Conservation (phyloP, 2,329 filamentous ascomycete species). For the Aspergillus hiratsukae region DNA sequence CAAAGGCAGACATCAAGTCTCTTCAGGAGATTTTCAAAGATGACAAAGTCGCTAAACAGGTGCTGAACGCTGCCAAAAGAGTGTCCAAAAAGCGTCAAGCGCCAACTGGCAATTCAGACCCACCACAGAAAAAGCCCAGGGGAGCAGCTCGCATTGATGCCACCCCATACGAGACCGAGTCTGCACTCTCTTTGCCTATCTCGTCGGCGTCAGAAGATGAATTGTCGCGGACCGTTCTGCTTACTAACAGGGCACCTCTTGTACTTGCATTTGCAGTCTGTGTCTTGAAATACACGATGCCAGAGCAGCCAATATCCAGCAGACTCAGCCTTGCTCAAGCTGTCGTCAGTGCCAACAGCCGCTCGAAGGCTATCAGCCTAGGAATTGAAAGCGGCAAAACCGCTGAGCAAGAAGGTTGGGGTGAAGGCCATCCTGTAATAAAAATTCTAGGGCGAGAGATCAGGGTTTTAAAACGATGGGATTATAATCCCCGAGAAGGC, state of each 20-base stretch:
- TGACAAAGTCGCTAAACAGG: conserved; percentile 53
- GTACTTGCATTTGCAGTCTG: conserved; percentile 75
- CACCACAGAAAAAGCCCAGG: conserved; percentile 38
- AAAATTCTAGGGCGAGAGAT: conserved; percentile 70
- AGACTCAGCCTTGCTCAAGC: conserved; percentile 77
- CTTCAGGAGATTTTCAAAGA: conserved; percentile 46
- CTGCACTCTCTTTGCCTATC: conserved; percentile 29
- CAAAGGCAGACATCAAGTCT: conserved; percentile 43
- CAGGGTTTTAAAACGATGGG: conserved; percentile 70
- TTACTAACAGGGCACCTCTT: conserved; percentile 77
- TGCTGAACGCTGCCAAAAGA: conserved; percentile 55
- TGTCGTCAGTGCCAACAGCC: conserved; percentile 75
- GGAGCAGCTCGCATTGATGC: conserved; percentile 7
- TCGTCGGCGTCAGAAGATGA: conserved; percentile 48
- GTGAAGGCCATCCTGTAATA: conserved; percentile 69
- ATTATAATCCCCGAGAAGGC: conserved; percentile 59
- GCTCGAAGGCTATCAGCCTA: conserved; percentile 68
- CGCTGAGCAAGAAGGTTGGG: conserved; percentile 68
- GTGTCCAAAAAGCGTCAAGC: conserved; percentile 51
- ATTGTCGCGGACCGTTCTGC: conserved; percentile 55
- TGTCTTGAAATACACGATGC: conserved; percentile 74
- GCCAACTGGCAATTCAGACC: conserved; percentile 28
- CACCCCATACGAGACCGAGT: conserved; percentile 32
- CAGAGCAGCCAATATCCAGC: conserved; percentile 79
- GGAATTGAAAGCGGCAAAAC: conserved; percentile 63